Evolutionary conservation across 768 basidiomycete species (phyloP), one percentile per base, ranked within the genome.

Genomic region (Gyrodon lividus): DNA sequence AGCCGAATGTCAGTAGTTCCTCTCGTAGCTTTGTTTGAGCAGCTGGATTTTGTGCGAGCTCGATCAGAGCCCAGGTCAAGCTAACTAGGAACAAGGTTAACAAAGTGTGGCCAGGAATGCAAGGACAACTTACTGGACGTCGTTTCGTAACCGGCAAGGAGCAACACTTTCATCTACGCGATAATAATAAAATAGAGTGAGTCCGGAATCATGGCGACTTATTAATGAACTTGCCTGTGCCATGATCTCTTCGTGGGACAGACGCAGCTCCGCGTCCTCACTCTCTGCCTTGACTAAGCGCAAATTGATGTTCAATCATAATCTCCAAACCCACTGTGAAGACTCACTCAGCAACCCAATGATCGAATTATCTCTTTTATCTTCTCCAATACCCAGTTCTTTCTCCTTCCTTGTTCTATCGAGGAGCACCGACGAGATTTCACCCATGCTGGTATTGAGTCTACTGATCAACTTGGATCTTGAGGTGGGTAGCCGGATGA

Each of bases 41-140:
- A 20, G 76, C 71, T 0, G 65, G 72, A 39, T 78, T 63, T 28
- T 66, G 70, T 7, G 71, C 71, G 1, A 84, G 75, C 58, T 84
- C 83, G 28, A 84, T 78, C 0, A 85, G 67, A 2, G 81, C 78
- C 80, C 82, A 84, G 6, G 63, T 66, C 17, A 70, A 43, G 22
- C 56, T 62, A 33, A 65, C 69, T 63, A 23, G n/a, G 23, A 24
- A 35, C 7, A 22, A 30, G 4, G 30, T 49, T 17, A 52, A 23
- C 2, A 4, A 2, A 37, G 22, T 14, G 26, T 41, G 19, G 20
- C n/a, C 4, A 22, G 42, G 5, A 34, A 44, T 13, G 14, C 14
- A 22, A 6, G 24, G 3, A 19, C 2, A 1, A 42, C 67, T 38
- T 53, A 70, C 73, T 67, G 1, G 74, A 73, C 1, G 73, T 73